Conservation (phyloP, 106 monocot genomes). For the Apostasia ramifera region DNA sequence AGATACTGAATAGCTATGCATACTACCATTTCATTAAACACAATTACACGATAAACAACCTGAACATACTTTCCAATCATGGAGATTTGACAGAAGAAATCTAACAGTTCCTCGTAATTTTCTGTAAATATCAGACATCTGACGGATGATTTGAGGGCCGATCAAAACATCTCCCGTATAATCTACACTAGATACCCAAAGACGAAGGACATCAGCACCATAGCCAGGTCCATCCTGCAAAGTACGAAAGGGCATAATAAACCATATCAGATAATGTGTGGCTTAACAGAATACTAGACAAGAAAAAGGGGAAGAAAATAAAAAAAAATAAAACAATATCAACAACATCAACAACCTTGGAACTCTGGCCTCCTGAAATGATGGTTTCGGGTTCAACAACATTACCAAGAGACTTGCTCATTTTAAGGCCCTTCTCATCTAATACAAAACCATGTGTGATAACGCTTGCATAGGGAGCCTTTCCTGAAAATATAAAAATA, state of each 20-base stretch:
- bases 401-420: constrained; percentile 99
- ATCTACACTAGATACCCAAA: constrained; percentile 99
- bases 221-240: constrained; percentile 77
- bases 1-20: too few relatives aligned
- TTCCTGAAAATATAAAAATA: constrained; percentile 36
- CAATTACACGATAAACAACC: neutral
- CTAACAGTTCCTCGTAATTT: constrained; percentile 88
- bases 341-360: constrained; percentile 39
- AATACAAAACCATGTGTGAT: constrained; percentile 97
- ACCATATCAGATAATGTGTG: neutral
- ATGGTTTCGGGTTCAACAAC: constrained; percentile 89
- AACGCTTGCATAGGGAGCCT: constrained; percentile 83
- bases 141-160: constrained; percentile 85
- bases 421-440: constrained; percentile 97
- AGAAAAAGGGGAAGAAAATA: neutral
- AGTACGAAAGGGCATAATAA: constrained; percentile 9
- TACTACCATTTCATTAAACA: too few relatives aligned
- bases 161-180: constrained; percentile 92
- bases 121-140: constrained; percentile 96
- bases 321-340: too few relatives aligned
- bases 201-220: constrained; percentile 95
- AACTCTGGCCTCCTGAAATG: constrained; percentile 66
- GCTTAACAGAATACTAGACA: neutral
- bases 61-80: constrained; percentile 94
- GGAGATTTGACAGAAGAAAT: constrained; percentile 92